Evolutionary conservation across 345 rosid genomes (phyloP).

Genomic region (Melaleuca quinquenervia): DNA sequence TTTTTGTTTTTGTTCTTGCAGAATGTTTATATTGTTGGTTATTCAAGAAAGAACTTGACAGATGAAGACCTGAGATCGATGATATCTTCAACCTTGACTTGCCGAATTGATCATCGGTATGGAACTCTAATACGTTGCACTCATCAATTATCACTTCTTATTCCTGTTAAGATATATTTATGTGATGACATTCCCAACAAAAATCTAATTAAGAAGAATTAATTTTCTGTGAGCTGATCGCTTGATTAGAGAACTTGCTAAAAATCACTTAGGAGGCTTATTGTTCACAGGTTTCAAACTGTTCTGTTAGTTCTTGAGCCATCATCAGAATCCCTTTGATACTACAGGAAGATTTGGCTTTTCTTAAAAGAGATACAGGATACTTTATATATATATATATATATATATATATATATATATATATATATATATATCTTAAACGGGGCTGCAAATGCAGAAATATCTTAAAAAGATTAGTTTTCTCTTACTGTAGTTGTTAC

Average conservation of each 20-base stretch:
- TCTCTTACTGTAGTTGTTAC: not conserved
- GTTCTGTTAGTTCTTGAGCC: not conserved
- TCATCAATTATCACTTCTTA: not conserved
- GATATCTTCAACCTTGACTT: constrained; percentile 57
- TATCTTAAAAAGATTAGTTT: not conserved
- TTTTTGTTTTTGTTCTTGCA: constrained; percentile 12
- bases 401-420: too few relatives aligned
- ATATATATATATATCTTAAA: too few relatives aligned
- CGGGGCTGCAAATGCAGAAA: not conserved
- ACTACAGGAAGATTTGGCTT: not conserved
- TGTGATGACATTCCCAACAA: not conserved
- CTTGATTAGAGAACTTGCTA: not conserved
- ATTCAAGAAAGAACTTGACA: constrained; percentile 60
- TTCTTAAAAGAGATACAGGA: not conserved
- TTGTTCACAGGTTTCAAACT: not conserved
- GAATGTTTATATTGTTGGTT: constrained; percentile 60
- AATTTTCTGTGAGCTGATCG: not conserved
- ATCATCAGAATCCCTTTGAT: not conserved
- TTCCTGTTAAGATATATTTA: not conserved
- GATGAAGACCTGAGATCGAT: constrained; percentile 62
- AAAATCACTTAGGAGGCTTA: not conserved
- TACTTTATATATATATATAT: too few relatives aligned
- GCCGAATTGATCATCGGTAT: constrained; percentile 71
- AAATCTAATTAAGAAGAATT: not conserved
- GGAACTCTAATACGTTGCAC: constrained; percentile 3